Base-by-base conservation (phyloP, 2,329 filamentous ascomycete genomes). In the Cladobotryum protrusum region DNA sequence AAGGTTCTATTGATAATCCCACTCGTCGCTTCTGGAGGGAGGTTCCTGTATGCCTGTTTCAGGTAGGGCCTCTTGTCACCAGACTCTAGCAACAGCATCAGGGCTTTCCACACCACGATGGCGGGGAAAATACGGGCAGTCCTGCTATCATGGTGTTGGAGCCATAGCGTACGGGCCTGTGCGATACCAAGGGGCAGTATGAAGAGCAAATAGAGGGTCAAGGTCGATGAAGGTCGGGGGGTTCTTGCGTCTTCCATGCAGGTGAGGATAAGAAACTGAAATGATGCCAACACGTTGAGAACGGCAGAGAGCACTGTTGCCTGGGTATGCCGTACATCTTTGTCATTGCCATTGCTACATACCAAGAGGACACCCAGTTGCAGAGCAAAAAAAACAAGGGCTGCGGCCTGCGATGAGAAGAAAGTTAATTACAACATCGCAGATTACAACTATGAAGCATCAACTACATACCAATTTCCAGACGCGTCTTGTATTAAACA, bases 1-100 rank as follows among this genome's bases (percentile, higher is more conserved):
- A 68, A 49, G 17, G 60, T 63, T 19, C 63, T 56, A 50, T 61
- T 66, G 34, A 67, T 53, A 35, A 63, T 47, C n/a, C 66, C 63
- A 40, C 61, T 62, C 2, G 64, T 69, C 4, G 58, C 56, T 51
- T 71, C 68, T 2, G 60, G 56, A 13, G 61, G 46, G 18, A 61
- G 52, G 35, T 58, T 45, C 13, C 50, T 50, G 45, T 59, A 51
- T 39, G 50, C 54, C 3, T 44, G 20, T 13, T 45, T 40, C 17
- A 63, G 49, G 50, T 57, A 50, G 24, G 56, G 37, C 8, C 58
- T 56, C 54, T 68, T 68, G 3, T 59, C 53, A 1, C 56, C 19
- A 15, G 59, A 59, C 47, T 70, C 67, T 13, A 64, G 48, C 1
- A 63, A 43, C n/a, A 68, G 56, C 6, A 66, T 46, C 8, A 59